These are phyloP conservation scores for Haematococcus sp. DNA, from an alignment of 139 green algal species.

Conservation along the genomic window DNA sequence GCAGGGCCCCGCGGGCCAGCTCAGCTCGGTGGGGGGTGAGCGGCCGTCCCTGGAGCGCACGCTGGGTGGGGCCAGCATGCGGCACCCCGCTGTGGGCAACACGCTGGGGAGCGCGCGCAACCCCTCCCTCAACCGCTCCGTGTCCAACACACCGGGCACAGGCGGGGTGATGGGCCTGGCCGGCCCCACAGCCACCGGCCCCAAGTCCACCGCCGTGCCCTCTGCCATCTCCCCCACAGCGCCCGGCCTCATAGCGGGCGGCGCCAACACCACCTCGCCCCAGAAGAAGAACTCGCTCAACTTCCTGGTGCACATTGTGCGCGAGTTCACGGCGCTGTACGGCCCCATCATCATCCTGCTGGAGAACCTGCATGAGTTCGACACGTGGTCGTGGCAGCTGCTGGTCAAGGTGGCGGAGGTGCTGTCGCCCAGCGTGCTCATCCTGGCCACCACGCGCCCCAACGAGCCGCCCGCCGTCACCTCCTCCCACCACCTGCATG, in stretches of 20 bases:
- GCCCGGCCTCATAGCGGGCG: neutral
- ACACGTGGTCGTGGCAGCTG: constrained; percentile 64
- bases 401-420: constrained; percentile 45
- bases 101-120: too few relatives aligned
- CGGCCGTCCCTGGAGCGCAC: too few relatives aligned
- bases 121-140: neutral
- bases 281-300: constrained; percentile 36
- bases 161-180: constrained; percentile 6
- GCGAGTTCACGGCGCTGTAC: constrained; percentile 50
- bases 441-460: constrained; percentile 56
- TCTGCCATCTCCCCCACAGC: neutral
- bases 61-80: too few relatives aligned
- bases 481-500: constrained; percentile 29
- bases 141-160: neutral
- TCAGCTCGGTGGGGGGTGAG: too few relatives aligned
- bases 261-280: neutral
- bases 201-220: neutral
- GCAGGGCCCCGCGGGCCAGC: too few relatives aligned
- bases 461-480: constrained; percentile 33
- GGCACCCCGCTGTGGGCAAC: too few relatives aligned
- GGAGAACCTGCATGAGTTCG: constrained; percentile 75
- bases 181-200: constrained; percentile 1
- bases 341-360: constrained; percentile 61
- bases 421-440: constrained; percentile 34
- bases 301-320: constrained; percentile 45